Conservation (phyloP, 139 green algal genomes). For the Spirogloea muscicola region DNA sequence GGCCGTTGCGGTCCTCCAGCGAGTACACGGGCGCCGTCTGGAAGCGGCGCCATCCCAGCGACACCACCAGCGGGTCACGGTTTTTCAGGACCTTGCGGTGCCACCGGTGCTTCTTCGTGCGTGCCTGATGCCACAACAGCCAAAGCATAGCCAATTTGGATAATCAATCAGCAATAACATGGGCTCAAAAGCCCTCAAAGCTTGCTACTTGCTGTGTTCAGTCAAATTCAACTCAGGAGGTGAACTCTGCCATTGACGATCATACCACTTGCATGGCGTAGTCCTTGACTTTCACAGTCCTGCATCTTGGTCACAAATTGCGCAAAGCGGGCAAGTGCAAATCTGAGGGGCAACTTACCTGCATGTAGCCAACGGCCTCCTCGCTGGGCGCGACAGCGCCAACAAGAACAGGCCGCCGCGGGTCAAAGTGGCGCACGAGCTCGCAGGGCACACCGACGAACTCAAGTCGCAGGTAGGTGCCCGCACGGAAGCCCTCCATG, state of each 20-base stretch:
- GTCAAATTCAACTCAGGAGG: background rate
- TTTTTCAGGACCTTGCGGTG: slow-evolving; percentile 82
- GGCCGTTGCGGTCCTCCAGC: slow-evolving; percentile 82
- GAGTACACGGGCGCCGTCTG: slow-evolving; percentile 84
- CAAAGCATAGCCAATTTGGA: background rate
- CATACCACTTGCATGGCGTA: too few relatives aligned
- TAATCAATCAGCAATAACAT: background rate
- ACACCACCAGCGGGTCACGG: slow-evolving; percentile 88
- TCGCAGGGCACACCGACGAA: slow-evolving; percentile 84
- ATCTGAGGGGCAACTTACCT: slow-evolving; percentile 55
- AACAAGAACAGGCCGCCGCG: slow-evolving; percentile 74
- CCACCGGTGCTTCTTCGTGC: slow-evolving; percentile 73
- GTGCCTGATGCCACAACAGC: slow-evolving; percentile 62
- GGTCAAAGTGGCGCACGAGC: slow-evolving; percentile 80
- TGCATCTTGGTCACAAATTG: too few relatives aligned
- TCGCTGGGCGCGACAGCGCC: slow-evolving; percentile 76
- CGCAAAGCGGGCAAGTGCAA: too few relatives aligned
- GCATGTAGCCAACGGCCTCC: slow-evolving; percentile 78
- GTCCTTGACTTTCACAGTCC: too few relatives aligned
- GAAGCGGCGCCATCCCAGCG: slow-evolving; percentile 87
- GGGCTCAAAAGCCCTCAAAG: background rate
- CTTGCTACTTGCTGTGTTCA: background rate
- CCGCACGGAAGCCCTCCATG: slow-evolving; percentile 81
- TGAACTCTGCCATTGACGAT: too few relatives aligned
- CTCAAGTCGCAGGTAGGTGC: slow-evolving; percentile 81